Conservation (phyloP, 148 eudicot genomes). For the Cornus kousa region DNA sequence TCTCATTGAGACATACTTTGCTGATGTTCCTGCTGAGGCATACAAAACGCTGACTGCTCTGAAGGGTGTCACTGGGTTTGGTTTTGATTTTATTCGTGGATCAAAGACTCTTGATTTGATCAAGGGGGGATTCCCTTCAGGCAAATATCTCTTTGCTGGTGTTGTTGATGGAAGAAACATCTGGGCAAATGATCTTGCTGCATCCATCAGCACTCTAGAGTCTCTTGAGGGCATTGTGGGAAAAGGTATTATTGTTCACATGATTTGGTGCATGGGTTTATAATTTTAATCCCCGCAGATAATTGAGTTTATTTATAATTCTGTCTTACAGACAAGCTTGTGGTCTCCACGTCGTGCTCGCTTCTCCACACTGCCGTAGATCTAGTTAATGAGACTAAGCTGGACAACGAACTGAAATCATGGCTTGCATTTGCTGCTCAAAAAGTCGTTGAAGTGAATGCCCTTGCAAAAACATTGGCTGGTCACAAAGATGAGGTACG, state of each 20-base stretch:
- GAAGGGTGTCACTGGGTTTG: slow-evolving; percentile 29
- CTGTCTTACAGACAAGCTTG: slow-evolving; percentile 30
- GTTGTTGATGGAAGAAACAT: slow-evolving; percentile 42
- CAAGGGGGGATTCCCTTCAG: slow-evolving; percentile 28
- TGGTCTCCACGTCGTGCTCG: slow-evolving; percentile 34
- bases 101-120: slow-evolving; percentile 31
- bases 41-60: slow-evolving; percentile 27
- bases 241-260: slow-evolving; percentile 20
- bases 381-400: slow-evolving; percentile 30
- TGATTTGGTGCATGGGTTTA: not conserved
- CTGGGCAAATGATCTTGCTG: slow-evolving; percentile 28
- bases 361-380: slow-evolving; percentile 39
- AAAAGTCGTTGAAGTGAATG: slow-evolving; percentile 35
- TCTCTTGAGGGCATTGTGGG: slow-evolving; percentile 31
- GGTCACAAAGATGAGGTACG: slow-evolving; percentile 32
- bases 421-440: slow-evolving; percentile 42
- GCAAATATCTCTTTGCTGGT: slow-evolving; percentile 37
- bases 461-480: slow-evolving; percentile 30
- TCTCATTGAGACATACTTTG: slow-evolving; percentile 37
- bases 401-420: slow-evolving; percentile 30
- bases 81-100: slow-evolving; percentile 38
- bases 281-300: not conserved
- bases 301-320: not conserved
- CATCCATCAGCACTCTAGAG: slow-evolving; percentile 16
- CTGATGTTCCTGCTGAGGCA: slow-evolving; percentile 32